A percentile compares a stretch with the other conserved stretches of the same genome.
Conservation (phyloP, 768 basidiomycete species). For the Boletellus emodensis region DNA sequence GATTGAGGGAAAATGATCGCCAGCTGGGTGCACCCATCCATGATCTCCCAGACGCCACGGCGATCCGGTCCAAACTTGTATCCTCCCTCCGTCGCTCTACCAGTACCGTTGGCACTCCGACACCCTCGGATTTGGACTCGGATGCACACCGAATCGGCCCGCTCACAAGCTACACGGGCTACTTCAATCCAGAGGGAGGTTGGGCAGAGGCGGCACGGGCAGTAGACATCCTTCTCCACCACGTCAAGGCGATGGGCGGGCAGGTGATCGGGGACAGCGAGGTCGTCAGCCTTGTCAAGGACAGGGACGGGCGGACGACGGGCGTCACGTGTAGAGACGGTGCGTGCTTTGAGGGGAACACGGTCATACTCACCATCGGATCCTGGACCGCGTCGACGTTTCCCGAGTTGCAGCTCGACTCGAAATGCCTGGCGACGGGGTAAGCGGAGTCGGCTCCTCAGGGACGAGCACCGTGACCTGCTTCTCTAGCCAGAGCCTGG, state of each 20-base stretch:
- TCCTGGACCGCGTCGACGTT: constrained; percentile 86
- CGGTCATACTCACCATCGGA: constrained; percentile 70
- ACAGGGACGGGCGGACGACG: constrained; percentile 36
- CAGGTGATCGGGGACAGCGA: constrained; percentile 54
- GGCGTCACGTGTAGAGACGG: constrained; percentile 68
- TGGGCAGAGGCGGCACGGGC: constrained; percentile 82
- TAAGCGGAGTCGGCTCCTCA: constrained; percentile 24
- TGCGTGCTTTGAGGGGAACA: constrained; percentile 47
- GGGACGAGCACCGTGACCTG: not conserved
- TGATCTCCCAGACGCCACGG: constrained; percentile 13
- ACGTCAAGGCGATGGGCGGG: constrained; percentile 58
- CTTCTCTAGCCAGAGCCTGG: constrained; percentile 68
- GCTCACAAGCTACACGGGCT: constrained; percentile 42
- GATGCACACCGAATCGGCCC: constrained; percentile 11
- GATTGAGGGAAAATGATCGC: constrained; percentile 61
- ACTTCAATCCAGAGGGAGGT: constrained; percentile 73
- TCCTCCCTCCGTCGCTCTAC: constrained; percentile 4
- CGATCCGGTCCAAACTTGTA: constrained; percentile 18
- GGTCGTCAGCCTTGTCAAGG: constrained; percentile 47
- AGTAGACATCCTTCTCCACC: constrained; percentile 47
- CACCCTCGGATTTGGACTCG: not conserved
- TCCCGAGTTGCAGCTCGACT: constrained; percentile 49
- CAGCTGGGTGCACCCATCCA: constrained; percentile 50
- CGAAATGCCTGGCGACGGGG: constrained; percentile 76
- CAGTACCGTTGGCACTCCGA: no score